A percentile compares a stretch with the other conserved stretches of the same genome.
These are phyloP conservation scores for Penicillium roqueforti DNA, from an alignment of 495 filamentous ascomycete species.

Conservation along the genomic window DNA sequence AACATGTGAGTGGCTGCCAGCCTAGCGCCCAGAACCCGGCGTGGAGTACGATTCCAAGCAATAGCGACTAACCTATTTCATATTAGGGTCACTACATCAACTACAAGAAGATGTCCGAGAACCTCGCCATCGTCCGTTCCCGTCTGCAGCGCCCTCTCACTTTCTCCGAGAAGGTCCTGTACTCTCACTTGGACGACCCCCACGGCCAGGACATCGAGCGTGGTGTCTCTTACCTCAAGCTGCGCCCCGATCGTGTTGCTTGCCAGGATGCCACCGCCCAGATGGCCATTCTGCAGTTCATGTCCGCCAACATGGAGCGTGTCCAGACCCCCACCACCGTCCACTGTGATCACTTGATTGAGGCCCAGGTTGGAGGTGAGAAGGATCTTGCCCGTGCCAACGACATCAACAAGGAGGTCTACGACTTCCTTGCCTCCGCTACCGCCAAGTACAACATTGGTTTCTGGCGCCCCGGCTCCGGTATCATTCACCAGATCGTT, in stretches of 20 bases:
- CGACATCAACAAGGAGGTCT: conserved; percentile 98
- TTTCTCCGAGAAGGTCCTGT: conserved; percentile 97
- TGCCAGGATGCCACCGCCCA: conserved; percentile 99
- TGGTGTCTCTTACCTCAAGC: conserved; percentile 89
- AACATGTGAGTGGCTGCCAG: conserved; percentile 50
- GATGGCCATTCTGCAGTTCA: conserved; percentile 99
- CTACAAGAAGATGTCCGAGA: conserved; percentile 96
- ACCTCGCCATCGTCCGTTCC: conserved; percentile 81
- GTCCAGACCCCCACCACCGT: conserved; percentile 95
- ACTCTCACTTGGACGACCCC: conserved; percentile 97
- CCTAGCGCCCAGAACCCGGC: neutral
- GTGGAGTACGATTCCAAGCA: neutral
- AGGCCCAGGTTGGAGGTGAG: conserved; percentile 88
- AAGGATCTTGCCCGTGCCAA: conserved; percentile 92
- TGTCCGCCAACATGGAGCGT: conserved; percentile 93
- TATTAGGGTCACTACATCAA: conserved; percentile 70
- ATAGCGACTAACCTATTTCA: conserved; percentile 3
- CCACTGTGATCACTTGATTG: conserved; percentile 99
- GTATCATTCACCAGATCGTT: conserved; percentile 99
- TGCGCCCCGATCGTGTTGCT: conserved; percentile 95
- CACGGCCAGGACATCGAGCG: conserved; percentile 94
- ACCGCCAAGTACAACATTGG: conserved; percentile 99
- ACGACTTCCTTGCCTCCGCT: conserved; percentile 91
- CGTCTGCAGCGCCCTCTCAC: conserved; percentile 90
- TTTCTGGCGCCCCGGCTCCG: conserved; percentile 98